Conservation (phyloP, 139 green algal genomes). For the Parachlorella kessleri region DNA sequence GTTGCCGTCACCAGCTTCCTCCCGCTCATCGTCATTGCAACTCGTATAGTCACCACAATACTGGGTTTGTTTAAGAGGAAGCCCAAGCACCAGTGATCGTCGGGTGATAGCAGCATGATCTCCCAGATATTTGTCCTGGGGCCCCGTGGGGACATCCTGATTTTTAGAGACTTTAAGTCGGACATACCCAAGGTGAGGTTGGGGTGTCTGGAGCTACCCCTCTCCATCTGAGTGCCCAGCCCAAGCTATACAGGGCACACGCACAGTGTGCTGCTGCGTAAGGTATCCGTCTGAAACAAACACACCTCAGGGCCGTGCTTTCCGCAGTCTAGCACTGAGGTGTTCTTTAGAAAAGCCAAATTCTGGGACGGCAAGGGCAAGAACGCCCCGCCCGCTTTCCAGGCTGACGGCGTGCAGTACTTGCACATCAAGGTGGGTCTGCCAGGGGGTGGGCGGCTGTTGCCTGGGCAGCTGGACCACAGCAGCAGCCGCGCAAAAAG, state of each 20-base stretch:
- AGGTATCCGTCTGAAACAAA: too few species aligned
- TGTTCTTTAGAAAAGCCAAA: conserved; percentile 90
- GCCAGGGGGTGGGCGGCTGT: too few species aligned
- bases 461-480: too few species aligned
- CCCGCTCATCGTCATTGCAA: conserved; percentile 47
- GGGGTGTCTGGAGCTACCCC: too few species aligned
- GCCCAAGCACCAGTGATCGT: conserved; percentile 19
- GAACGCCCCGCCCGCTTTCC: conserved; percentile 90
- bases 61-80: conserved; percentile 11
- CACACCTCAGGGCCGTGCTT: too few species aligned
- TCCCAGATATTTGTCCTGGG: conserved; percentile 94
- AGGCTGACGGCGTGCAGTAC: conserved; percentile 95
- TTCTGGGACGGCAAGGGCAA: conserved; percentile 80
- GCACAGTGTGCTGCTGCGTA: too few species aligned
- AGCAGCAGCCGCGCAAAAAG: too few species aligned
- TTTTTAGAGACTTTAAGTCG: conserved; percentile 86
- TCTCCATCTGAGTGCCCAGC: too few species aligned
- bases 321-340: conserved; percentile 70
- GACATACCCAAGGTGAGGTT: conserved; percentile 83
- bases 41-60: conserved; percentile 22
- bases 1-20: conserved; percentile 54
- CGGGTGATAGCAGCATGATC: conserved; percentile 68
- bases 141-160: conserved; percentile 90
- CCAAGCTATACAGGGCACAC: too few species aligned
- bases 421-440: conserved; percentile 76